Conservation (phyloP, 1,284 basidiomycete species). For the Ceratobasidium sp. region DNA sequence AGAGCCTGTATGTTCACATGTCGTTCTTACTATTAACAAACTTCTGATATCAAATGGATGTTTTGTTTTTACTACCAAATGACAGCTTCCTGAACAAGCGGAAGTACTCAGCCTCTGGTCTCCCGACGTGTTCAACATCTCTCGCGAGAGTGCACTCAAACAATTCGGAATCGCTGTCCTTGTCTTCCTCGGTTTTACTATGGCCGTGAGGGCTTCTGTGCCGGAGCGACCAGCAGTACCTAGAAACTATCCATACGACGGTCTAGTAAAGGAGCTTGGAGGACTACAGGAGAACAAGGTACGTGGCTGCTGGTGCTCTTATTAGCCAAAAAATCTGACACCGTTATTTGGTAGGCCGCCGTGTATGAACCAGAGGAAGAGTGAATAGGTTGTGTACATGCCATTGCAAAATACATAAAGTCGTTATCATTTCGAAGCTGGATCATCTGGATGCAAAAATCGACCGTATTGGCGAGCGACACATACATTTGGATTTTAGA, state of each 20-base stretch:
- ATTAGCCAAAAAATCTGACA: background rate
- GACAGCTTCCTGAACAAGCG: conserved; percentile 81
- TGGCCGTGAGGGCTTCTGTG: conserved; percentile 60
- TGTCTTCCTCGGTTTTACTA: conserved; percentile 63
- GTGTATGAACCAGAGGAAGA: conserved; percentile 33
- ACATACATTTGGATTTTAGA: background rate
- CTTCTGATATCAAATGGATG: background rate
- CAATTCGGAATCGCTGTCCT: conserved; percentile 66
- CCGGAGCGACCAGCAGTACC: conserved; percentile 69
- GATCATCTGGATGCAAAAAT: background rate
- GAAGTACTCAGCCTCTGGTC: conserved; percentile 89
- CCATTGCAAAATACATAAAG: background rate
- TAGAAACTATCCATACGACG: conserved; percentile 75
- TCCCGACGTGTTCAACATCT: conserved; percentile 71
- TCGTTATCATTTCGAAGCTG: background rate
- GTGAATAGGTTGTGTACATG: conserved; percentile 13
- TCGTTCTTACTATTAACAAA: background rate
- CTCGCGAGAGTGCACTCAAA: conserved; percentile 61
- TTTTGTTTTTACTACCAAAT: background rate
- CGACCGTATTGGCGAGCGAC: background rate
- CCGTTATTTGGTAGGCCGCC: conserved; percentile 1
- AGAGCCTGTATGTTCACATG: conserved; percentile 67
- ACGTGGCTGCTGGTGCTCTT: conserved; percentile 42
- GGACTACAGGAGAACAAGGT: conserved; percentile 79
- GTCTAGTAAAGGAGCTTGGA: conserved; percentile 74